Base-by-base conservation (phyloP, 2,329 filamentous ascomycete species). In the Madurella mycetomatis region DNA sequence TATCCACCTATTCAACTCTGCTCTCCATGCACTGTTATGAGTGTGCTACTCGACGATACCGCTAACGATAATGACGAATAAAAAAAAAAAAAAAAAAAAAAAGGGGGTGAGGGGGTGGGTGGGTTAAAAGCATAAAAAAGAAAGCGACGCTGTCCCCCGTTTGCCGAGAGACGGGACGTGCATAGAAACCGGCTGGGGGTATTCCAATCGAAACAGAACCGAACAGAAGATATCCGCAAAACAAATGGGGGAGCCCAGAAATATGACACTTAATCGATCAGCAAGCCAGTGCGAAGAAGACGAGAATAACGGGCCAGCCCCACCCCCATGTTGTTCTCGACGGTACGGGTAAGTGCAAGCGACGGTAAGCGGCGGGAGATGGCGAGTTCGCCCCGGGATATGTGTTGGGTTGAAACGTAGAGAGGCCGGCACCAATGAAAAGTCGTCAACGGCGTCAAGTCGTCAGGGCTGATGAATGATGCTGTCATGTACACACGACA, bases 371-470 rank as follows among this genome's bases (percentile, higher is more conserved):
- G 25, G 7, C 25, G 25, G 25, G 25, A 25, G 25, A 25, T 25
- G 25, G 25, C 25, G 25, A 7, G 7, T 25, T 25, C 25, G 25
- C 25, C 4, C 25, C 25, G 25, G 25, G 3, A 25, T 25, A 25
- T 25, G 7, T 25, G 25, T 25, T 25, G 25, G 7, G 25, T 25
- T 25, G 25, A 25, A 34, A 17, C 16, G 15, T 56, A 54, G 16
- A 15, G 8, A 41, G 25, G 17, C 30, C 16, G 15, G 15, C 9
- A 55, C 53, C 53, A 63, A 59, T 54, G 56, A 55, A 55, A 60
- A 60, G 55, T 63, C 62, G 57, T 65, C 59, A 58, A 58, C 48
- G 54, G 60, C 62, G 56, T 65, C 48, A 62, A 37, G 55, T 63
- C 61, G 57, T 62, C 53, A 57, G 41, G 46, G 49, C 25, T 53